Evolutionary conservation across 1,284 basidiomycete species (phyloP), one percentile per base, ranked within the genome.

Genomic region (Ganoderma multipileum): DNA sequence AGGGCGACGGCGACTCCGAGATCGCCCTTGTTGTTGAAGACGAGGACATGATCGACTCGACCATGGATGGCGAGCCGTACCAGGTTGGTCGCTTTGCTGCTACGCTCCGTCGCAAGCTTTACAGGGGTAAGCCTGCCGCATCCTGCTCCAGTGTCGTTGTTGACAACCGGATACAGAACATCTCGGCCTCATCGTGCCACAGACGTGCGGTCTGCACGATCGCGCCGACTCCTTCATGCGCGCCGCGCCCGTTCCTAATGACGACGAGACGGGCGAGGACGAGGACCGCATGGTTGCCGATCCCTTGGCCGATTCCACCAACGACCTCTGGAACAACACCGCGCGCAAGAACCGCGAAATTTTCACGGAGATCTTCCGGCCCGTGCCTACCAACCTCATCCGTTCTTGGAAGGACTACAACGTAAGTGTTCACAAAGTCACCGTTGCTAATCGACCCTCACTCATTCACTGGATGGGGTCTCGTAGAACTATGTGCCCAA

Each of bases 21-120:
- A 97, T 98, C 73, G 94, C 94, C 1, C 81, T 97, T 7, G 89
- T 98, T 20, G 91, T 97, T 33, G 95, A 98, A 80, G 96, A 98
- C 76, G 82, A 85, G 2, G 95, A 97, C 65, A 83, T 90, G 82
- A 85, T 98, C 63, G 85, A 89, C 64, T 88, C 90, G 9, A 85
- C 78, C 4, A 97, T 98, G 96, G 84, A 95, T 74, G 95, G 95
- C 2, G 80, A 89, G 72, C 84, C 87, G 30, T 92, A 89, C 79
- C 81, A 83, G 77, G 95, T 88, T 0, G 80, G 86, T 41, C 89
- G 91, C 41, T 96, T 95, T 75, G 95, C 95, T 1, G 84, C 93
- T 3, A 86, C 91, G 0, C 84, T 96, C 39, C 88, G 95, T 58
- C 86, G 95, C 61, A 89, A 91, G 76, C 84, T 96, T 47, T 95